These are phyloP conservation scores for Alternaria incomplexa DNA, from an alignment of 2,329 filamentous ascomycete species.

Conservation along the genomic window DNA sequence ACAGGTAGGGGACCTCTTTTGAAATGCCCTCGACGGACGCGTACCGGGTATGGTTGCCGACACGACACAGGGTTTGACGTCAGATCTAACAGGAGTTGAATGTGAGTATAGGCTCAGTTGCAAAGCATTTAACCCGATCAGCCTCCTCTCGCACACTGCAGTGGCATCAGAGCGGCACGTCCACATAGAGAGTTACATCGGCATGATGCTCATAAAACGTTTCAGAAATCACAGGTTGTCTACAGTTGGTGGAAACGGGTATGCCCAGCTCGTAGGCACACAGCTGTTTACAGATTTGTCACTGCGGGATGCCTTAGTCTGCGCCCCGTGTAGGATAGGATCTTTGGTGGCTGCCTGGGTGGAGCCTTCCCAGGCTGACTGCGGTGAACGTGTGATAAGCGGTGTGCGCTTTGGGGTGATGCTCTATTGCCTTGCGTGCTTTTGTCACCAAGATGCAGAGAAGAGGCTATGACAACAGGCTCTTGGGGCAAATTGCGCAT, in stretches of 20 bases:
- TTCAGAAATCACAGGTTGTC: not conserved
- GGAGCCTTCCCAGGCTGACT: not conserved
- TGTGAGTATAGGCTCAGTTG: not conserved
- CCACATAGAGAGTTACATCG: not conserved
- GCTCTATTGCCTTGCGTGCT: not conserved
- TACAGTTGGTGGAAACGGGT: not conserved
- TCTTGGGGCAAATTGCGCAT: not conserved
- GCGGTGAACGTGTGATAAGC: not conserved
- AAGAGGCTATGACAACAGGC: not conserved
- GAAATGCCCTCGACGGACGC: not conserved
- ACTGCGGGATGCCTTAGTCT: not conserved
- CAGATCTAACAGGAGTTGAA: not conserved
- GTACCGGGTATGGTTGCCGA: not conserved
- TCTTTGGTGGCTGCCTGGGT: not conserved
- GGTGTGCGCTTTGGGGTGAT: not conserved
- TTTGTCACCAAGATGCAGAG: not conserved
- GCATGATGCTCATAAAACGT: not conserved
- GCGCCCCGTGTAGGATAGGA: not conserved
- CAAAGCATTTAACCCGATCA: not conserved
- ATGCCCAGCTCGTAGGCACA: not conserved
- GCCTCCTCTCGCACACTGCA: not conserved
- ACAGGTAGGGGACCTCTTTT: not conserved
- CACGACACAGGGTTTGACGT: not conserved
- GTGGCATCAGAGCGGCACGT: not conserved
- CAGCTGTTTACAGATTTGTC: slow-evolving; percentile 5